Evolutionary conservation across 768 basidiomycete species (phyloP), one percentile per base, ranked within the genome.

Genomic region (Omphalotus guepiniiformis): DNA sequence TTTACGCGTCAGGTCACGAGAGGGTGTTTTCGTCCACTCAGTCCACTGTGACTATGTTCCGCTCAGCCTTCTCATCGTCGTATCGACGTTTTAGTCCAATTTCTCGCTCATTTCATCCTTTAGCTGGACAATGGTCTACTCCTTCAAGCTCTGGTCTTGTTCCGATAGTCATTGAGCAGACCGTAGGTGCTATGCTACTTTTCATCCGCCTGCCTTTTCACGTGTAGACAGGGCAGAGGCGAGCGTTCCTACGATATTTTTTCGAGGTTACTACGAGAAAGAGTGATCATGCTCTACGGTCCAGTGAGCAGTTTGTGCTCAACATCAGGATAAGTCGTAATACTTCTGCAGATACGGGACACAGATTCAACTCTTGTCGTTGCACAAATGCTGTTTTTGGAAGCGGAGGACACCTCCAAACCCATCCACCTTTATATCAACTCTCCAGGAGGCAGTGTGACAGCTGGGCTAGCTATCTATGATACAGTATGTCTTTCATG

Each of bases 371-470:
- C 93, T 3, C 72, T 96, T 49, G 76, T 84, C 27, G 92, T 96
- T 6, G 91, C 94, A 1, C 94, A 97, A 59, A 73, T 98, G 6
- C 81, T 98, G 34, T 97, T 95, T 65, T 75, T 97, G 50, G 95
- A 98, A 72, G 94, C 95, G 1, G 94, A 95, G 64, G 93, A 97
- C 54, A 82, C 93, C 0, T 82, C 84, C 7, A 91, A 92, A 62
- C 95, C 95, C 3, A 96, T 98, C 47, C 93, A 95, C 58, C 69
- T 98, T 9, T 98, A 98, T 66, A 95, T 98, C 56, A 97, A 97
- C 67, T 93, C 90, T 6, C 95, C 95, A 0, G 95, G 95, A 2
- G 95, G 95, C 25, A 89, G 88, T 58, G 95, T 98, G 30, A 95
- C 94, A 0, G 92, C 93, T 39, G 95, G 95, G 7, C 71, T 98